These are phyloP conservation scores for Aureobasidium sp. DNA, from an alignment of 2,329 filamentous ascomycete genomes.

Conservation along the genomic window DNA sequence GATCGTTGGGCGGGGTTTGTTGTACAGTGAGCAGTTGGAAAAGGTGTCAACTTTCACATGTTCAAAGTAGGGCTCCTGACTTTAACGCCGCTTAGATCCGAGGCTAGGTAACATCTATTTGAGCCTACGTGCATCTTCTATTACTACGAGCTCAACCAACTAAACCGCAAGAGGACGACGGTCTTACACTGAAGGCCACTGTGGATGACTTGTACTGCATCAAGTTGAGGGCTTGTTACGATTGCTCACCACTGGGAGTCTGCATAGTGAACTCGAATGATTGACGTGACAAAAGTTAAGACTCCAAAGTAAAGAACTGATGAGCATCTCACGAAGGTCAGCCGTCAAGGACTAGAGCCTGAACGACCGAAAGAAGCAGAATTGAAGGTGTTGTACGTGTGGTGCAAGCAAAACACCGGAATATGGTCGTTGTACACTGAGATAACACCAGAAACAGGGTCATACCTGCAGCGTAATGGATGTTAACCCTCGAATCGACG, in stretches of 20 bases:
- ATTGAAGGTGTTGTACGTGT: not conserved
- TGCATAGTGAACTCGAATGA: too few relatives aligned
- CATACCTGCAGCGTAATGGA: not conserved
- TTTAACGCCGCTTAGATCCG: slow-evolving; percentile 8
- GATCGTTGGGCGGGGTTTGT: not conserved
- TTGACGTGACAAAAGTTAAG: too few relatives aligned
- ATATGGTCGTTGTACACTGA: not conserved
- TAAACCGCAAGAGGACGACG: not conserved
- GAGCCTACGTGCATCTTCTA: not conserved
- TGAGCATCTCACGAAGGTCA: not conserved
- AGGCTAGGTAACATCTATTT: not conserved
- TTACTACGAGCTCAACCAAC: too few relatives aligned
- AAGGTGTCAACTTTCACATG: slow-evolving; percentile 13
- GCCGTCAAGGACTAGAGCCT: not conserved
- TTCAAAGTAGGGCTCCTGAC: not conserved
- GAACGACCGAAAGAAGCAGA: not conserved
- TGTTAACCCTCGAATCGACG: not conserved
- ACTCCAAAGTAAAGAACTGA: too few relatives aligned
- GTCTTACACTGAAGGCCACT: not conserved
- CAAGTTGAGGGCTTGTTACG: not conserved
- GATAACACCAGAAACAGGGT: not conserved
- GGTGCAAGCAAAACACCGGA: not conserved
- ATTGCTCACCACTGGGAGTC: too few relatives aligned
- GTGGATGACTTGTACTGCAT: not conserved
- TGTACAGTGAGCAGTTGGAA: not conserved